Evolutionary conservation across 306 rosid species (phyloP), one percentile per base, ranked within the genome.

Genomic region (Alnus rubra): DNA sequence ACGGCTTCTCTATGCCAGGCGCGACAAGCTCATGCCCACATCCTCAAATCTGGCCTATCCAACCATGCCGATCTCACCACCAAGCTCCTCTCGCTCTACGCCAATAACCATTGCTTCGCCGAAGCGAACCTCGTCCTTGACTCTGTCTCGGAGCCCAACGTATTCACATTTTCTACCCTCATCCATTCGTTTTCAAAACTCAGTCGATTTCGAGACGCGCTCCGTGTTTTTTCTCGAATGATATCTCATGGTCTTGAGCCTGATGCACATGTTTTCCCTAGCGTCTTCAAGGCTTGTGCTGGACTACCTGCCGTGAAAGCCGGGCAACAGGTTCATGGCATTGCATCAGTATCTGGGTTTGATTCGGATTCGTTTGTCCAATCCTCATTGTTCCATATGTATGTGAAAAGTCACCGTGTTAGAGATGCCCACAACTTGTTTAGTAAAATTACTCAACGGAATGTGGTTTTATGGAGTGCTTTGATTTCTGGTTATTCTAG

Each of bases 321-420:
- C 1, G 93, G 90, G 18, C 48, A 19, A 33, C 89, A 91, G 83
- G 78, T 88, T 71, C 97, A 93, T 50, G 91, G 83, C 2, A 79
- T 85, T 79, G 88, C 84, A 3, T 69, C 3, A 31, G 85, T 82
- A 7, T 85, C 85, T 42, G 97, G 94, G 53, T 64, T 79, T 79
- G 67, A 48, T 14, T 85, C 73, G 0, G 96, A 93, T 79, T 82
- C 90, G 0, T 60, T 88, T 60, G 88, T 89, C 2, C 77, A 71
- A 42, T 91, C 96, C 33, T 89, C 96, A 37, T 83, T 93, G 75
- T 76, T 89, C 4, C 96, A 91, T 28, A 86, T 93, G 93, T 93
- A 88, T 33, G 12, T 91, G 9, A 93, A 88, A 76, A 87, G 93
- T 51, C 81, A 78, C 52, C 55, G 53, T 0, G 18, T 88, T 8